Base-by-base conservation (phyloP, 352 stramenopile species). In the Globisporangium uncinulatum region DNA sequence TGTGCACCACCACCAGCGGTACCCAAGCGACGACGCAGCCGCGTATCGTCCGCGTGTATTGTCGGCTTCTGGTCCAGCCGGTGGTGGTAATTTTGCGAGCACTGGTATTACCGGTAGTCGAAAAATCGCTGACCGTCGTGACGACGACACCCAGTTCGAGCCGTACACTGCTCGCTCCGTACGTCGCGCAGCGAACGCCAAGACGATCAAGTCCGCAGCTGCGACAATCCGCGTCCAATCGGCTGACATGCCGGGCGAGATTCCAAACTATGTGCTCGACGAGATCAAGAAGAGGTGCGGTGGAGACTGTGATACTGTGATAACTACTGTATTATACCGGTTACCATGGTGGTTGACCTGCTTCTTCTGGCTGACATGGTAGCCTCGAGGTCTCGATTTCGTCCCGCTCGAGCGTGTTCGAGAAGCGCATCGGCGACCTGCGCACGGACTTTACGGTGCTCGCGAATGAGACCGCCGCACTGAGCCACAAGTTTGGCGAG, bases 391-490 rank as follows among this genome's bases (percentile, higher is more conserved):
- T 80, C 14, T 67, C 78, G 19, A 81, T 93, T 24, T 59, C 71
- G 4, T 69, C 76, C 36, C 76, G 72, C 37, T 79, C 80, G 8
- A 64, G 63, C 29, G 67, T 63, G 11, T 67, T 89, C 44, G 83
- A 93, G 58, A 91, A 87, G 68, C 76, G 81, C 43, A 64, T 93
- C 2, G 61, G 61, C 0, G 80, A 91, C 44, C 31, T 89, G 39
- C 69, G 76, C 17, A 79, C 73, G 13, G 83, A 93, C 32, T 68
- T 89, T 34, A 66, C 73, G 11, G 69, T 74, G 4, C 54, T 89
- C 17, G 69, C 70, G 4, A 73, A 55, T 8, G 76, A 89, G 54
- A 79, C 67, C 11, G 66, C 62, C 6, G 45, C 63, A 19, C 51
- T 87, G 9, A 61, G 50, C 3, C 67, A 70, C 15, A 79, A 83